These are phyloP conservation scores for Helotiales sp. DNA, from an alignment of 2,329 filamentous ascomycete genomes.

Conservation along the genomic window DNA sequence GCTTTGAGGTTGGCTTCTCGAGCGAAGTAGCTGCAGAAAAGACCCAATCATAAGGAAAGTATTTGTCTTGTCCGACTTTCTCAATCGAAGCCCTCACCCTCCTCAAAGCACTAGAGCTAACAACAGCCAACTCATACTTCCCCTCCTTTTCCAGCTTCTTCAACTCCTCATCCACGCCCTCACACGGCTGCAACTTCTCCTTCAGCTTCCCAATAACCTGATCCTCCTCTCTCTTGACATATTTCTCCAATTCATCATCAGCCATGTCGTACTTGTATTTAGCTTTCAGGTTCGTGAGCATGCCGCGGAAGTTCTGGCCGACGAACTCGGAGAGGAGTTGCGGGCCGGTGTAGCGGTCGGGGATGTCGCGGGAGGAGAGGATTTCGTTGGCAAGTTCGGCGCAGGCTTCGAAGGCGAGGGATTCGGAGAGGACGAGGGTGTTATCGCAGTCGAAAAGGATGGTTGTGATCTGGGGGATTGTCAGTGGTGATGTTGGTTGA, in stretches of 20 bases:
- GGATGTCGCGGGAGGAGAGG: constrained; percentile 63
- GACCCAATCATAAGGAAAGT: constrained; percentile 72
- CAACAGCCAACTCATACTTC: constrained; percentile 75
- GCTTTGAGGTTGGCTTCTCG: constrained; percentile 80
- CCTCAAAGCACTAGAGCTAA: constrained; percentile 76
- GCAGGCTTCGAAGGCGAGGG: constrained; percentile 88
- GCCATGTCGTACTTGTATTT: constrained; percentile 73
- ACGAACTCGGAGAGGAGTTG: constrained; percentile 84
- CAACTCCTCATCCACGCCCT: constrained; percentile 67
- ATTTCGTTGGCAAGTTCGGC: constrained; percentile 88
- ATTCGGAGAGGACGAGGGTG: constrained; percentile 89
- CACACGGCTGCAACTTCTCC: constrained; percentile 65
- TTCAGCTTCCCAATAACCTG: constrained; percentile 80
- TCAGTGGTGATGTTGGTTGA: not conserved
- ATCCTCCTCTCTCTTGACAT: constrained; percentile 77
- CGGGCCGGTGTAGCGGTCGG: constrained; percentile 72
- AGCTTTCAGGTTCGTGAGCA: constrained; percentile 75
- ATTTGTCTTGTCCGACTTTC: constrained; percentile 77
- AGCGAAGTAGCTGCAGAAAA: constrained; percentile 83
- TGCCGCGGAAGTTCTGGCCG: constrained; percentile 92
- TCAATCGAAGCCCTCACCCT: constrained; percentile 76
- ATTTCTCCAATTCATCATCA: constrained; percentile 68
- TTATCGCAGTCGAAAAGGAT: constrained; percentile 83
- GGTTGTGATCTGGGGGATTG: constrained; percentile 57
- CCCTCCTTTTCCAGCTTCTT: constrained; percentile 59